Conservation (phyloP, 768 basidiomycete species). For the Tephrocybe sp. region DNA sequence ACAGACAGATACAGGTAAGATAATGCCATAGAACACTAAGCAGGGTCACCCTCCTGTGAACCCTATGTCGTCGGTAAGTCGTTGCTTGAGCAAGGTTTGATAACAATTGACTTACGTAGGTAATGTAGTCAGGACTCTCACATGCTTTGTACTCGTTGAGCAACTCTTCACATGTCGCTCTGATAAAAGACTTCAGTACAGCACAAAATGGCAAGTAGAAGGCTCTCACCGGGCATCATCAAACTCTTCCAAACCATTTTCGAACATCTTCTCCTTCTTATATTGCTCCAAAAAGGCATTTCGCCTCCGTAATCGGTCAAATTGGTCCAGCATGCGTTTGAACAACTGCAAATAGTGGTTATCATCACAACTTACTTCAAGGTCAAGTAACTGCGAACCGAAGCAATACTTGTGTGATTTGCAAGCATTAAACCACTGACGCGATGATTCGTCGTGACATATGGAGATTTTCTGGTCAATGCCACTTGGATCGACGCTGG, state of each 20-base stretch:
- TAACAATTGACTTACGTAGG: conserved; percentile 39
- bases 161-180: conserved; percentile 83
- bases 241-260: conserved; percentile 91
- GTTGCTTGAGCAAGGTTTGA: not conserved
- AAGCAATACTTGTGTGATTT: conserved; percentile 98
- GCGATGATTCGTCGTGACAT: conserved; percentile 83
- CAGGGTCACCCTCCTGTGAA: conserved; percentile 22
- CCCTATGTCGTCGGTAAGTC: conserved; percentile 15
- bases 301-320: conserved; percentile 78
- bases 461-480: conserved; percentile 86
- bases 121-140: conserved; percentile 92
- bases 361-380: conserved; percentile 3
- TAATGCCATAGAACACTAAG: conserved; percentile 10
- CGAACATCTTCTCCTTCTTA: conserved; percentile 96
- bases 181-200: conserved; percentile 23
- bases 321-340: conserved; percentile 95
- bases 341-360: conserved; percentile 59
- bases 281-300: conserved; percentile 98
- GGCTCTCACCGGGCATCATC: conserved; percentile 84
- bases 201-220: not conserved
- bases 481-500: conserved; percentile 98
- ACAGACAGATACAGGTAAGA: not conserved
- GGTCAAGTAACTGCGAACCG: conserved; percentile 47
- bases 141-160: conserved; percentile 95
- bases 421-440: conserved; percentile 99